Conservation (phyloP, 164 flowering plant genomes). For the Kingdonia uniflora region DNA sequence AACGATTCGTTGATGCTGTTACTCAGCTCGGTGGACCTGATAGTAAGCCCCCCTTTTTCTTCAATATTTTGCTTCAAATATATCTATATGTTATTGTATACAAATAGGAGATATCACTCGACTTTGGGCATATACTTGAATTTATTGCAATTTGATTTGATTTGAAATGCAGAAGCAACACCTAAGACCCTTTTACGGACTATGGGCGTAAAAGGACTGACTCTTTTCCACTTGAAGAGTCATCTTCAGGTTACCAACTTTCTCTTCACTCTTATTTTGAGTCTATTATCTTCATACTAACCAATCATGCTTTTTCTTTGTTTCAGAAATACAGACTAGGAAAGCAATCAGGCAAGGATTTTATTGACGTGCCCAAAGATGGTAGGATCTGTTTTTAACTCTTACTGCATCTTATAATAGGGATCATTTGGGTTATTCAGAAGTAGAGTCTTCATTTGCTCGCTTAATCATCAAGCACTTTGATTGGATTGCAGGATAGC, state of each 20-base stretch:
- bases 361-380: conserved; percentile 41
- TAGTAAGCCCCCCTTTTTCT: conserved; percentile 23
- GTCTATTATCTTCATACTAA: neutral
- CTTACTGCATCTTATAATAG: neutral
- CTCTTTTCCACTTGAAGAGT: conserved; percentile 72
- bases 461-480: too few relatives aligned
- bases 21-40: conserved; percentile 79
- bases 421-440: neutral
- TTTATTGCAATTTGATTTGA: neutral
- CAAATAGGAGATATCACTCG: too few relatives aligned
- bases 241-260: conserved; percentile 60
- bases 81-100: too few relatives aligned
- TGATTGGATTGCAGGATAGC: too few relatives aligned
- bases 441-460: neutral
- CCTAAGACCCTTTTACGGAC: conserved; percentile 74
- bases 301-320: conserved; percentile 9
- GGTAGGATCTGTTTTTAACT: conserved; percentile 26
- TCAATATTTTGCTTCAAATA: neutral
- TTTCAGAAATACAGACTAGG: conserved; percentile 70
- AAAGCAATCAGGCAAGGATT: conserved; percentile 58
- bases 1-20: conserved; percentile 67
- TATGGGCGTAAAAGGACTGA: conserved; percentile 75
- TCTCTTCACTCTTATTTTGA: neutral
- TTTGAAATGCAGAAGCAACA: conserved; percentile 52
- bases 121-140: too few relatives aligned